A percentile compares a stretch with the other conserved stretches of the same genome.
These are phyloP conservation scores for Apiospora sp. DNA, from an alignment of 2,329 filamentous ascomycete species.

Conservation along the genomic window DNA sequence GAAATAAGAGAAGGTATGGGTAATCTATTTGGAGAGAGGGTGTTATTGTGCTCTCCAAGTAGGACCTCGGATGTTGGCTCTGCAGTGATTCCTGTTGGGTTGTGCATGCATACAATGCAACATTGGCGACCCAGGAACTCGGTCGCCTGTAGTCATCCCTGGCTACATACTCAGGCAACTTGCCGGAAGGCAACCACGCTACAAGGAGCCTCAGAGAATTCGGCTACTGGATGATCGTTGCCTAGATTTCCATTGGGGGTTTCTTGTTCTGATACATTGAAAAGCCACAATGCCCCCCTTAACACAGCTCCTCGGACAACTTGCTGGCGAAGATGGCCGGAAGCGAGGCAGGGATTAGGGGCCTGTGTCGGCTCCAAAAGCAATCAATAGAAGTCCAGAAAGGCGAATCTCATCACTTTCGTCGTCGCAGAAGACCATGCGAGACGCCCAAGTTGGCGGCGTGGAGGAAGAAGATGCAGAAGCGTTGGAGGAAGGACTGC, in stretches of 20 bases:
- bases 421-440: slow-evolving; percentile 29
- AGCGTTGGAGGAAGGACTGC: neutral
- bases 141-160: neutral
- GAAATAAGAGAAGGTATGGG: too few relatives aligned
- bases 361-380: slow-evolving; percentile 28
- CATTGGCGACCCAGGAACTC: neutral
- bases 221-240: neutral
- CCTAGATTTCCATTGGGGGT: neutral
- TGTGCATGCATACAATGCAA: neutral
- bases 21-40: neutral
- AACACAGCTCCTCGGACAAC: slow-evolving; percentile 29
- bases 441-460: slow-evolving; percentile 24
- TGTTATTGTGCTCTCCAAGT: neutral
- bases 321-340: slow-evolving; percentile 26
- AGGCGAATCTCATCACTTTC: slow-evolving; percentile 31
- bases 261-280: neutral
- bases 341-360: slow-evolving; percentile 28
- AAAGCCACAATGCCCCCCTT: neutral
- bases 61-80: neutral
- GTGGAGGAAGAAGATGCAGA: slow-evolving; percentile 24
- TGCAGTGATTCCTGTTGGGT: neutral
- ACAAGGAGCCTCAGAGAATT: neutral
- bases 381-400: slow-evolving; percentile 22
- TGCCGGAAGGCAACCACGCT: neutral
- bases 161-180: neutral